Conservation (phyloP, 495 filamentous ascomycete genomes). For the Penicillium riverlandense region DNA sequence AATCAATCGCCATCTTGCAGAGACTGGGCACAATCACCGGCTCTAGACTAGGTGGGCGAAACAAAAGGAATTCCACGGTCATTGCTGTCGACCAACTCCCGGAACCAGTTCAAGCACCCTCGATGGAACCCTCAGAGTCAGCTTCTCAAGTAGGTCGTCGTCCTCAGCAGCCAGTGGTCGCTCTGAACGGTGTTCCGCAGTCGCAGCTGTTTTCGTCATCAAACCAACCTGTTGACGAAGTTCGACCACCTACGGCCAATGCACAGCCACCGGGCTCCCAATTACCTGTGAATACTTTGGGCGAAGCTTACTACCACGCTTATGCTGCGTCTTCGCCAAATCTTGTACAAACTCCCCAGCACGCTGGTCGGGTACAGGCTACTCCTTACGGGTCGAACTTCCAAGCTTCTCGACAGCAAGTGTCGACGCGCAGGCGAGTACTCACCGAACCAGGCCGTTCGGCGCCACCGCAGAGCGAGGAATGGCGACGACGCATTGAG, state of each 20-base stretch:
- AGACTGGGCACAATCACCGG: slow-evolving; percentile 23
- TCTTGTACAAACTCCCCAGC: slow-evolving; percentile 18
- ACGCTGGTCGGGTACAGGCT: too few relatives aligned
- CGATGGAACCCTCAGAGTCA: background rate
- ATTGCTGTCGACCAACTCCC: background rate
- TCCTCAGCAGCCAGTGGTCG: too few relatives aligned
- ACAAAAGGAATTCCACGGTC: slow-evolving; percentile 8
- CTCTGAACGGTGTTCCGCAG: too few relatives aligned
- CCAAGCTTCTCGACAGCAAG: slow-evolving; percentile 12
- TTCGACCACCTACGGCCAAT: slow-evolving; percentile 9
- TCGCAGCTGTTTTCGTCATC: too few relatives aligned
- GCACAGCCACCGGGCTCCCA: background rate
- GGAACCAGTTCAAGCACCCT: background rate
- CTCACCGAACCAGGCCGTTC: slow-evolving; percentile 32
- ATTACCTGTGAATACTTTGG: slow-evolving; percentile 6
- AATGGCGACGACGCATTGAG: slow-evolving; percentile 37
- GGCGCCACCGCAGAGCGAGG: slow-evolving; percentile 25
- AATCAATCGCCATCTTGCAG: slow-evolving; percentile 18
- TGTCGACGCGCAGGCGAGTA: slow-evolving; percentile 24
- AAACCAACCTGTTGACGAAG: too few relatives aligned
- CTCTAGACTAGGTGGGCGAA: slow-evolving; percentile 14
- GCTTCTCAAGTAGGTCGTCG: too few relatives aligned
- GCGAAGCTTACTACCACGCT: slow-evolving; percentile 21
- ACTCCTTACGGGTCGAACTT: slow-evolving; percentile 8
- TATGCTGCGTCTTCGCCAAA: slow-evolving; percentile 37